These are phyloP conservation scores for Ganoderma meredithae DNA, from an alignment of 1,284 basidiomycete genomes.

Conservation along the genomic window DNA sequence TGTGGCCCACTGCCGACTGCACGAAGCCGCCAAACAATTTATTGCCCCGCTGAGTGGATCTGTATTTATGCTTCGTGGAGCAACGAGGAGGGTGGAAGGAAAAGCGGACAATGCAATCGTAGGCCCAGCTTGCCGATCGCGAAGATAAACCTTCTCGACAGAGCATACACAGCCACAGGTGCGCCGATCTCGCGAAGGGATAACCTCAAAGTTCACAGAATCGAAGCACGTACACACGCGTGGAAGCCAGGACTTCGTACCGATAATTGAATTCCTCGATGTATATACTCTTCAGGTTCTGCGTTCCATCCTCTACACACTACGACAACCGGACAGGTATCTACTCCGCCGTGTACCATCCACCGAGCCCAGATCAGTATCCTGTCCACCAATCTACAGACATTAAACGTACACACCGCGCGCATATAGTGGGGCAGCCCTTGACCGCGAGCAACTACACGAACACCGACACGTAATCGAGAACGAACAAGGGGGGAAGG, in stretches of 20 bases:
- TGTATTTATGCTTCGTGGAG: too few relatives aligned
- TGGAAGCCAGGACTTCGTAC: not conserved
- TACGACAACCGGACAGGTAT: not conserved
- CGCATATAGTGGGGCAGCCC: not conserved
- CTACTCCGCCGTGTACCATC: not conserved
- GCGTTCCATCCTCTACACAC: not conserved
- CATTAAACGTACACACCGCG: slow-evolving; percentile 2
- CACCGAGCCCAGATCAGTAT: not conserved
- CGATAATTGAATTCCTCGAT: not conserved
- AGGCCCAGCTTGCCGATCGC: too few relatives aligned
- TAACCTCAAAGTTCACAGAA: not conserved
- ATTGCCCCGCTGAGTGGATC: too few relatives aligned
- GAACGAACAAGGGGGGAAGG: not conserved
- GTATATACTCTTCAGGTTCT: not conserved
- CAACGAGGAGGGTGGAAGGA: too few relatives aligned
- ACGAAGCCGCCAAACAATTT: too few relatives aligned
- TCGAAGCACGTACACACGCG: not conserved
- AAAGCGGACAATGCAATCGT: too few relatives aligned
- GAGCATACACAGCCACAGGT: not conserved
- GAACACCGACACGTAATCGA: not conserved
- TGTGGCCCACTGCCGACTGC: too few relatives aligned
- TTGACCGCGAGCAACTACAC: not conserved
- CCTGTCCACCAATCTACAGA: not conserved
- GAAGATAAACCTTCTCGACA: not conserved
- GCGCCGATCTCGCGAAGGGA: not conserved